phyloP scores from a whole-genome alignment of 2,329 filamentous ascomycete species.

The Diaporthe ampelina region DNA sequence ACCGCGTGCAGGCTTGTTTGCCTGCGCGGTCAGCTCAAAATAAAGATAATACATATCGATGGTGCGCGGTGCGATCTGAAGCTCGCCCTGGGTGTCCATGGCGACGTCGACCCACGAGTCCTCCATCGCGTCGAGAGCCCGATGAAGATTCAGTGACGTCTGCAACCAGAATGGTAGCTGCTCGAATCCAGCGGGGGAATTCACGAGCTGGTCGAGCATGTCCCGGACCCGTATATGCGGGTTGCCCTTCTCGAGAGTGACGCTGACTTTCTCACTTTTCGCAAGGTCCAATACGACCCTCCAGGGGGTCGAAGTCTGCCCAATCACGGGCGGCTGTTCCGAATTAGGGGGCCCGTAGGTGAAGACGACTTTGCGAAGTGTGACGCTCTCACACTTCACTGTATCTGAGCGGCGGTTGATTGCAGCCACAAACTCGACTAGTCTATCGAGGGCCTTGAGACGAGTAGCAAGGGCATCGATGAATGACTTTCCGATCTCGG shows the following conservation, averaged over 20 bases:
- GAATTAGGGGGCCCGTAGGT: constrained; percentile 67
- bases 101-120: constrained; percentile 61
- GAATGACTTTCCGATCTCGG: constrained; percentile 70
- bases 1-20: constrained; percentile 49
- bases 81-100: constrained; percentile 58
- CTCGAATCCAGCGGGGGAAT: constrained; percentile 65
- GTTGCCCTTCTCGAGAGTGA: constrained; percentile 73
- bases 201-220: constrained; percentile 70
- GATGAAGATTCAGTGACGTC: constrained; percentile 75
- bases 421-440: constrained; percentile 78
- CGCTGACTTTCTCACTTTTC: constrained; percentile 63
- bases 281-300: constrained; percentile 71
- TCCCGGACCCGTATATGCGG: constrained; percentile 77
- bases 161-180: constrained; percentile 68
- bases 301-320: constrained; percentile 55
- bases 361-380: constrained; percentile 75
- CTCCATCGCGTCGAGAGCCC: constrained; percentile 72
- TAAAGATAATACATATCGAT: constrained; percentile 71
- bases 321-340: constrained; percentile 41
- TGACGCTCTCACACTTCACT: constrained; percentile 71
- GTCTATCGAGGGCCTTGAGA: constrained; percentile 76
- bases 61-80: constrained; percentile 66
- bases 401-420: constrained; percentile 69
- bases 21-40: constrained; percentile 58
- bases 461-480: constrained; percentile 71